A percentile compares a stretch with the other conserved stretches of the same genome.
Evolutionary conservation across 345 rosid genomes (phyloP).

Genomic region (Cardiospermum halicacabum): DNA sequence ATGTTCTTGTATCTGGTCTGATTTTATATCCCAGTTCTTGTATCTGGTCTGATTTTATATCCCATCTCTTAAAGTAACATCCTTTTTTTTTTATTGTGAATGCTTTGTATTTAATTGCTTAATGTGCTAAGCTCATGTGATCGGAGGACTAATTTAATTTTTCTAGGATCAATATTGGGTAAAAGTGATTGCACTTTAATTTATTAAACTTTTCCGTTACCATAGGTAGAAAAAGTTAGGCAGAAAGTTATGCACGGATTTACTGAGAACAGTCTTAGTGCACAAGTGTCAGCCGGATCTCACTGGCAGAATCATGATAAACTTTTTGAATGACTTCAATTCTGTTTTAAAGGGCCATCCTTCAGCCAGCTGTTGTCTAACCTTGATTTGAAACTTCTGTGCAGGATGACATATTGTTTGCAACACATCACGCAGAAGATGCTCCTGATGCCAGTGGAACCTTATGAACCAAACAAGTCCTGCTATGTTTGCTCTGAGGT

Average conservation of each 20-base stretch:
- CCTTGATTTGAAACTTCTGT: conserved; percentile 17
- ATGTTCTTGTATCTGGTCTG: not conserved
- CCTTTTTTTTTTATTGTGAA: not conserved
- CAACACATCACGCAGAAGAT: conserved; percentile 79
- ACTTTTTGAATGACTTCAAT: not conserved
- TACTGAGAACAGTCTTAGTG: not conserved
- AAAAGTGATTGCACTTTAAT: not conserved
- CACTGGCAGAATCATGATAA: not conserved
- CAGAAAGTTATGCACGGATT: not conserved
- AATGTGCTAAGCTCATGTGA: not conserved
- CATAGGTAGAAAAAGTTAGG: too few species aligned
- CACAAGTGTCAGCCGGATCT: not conserved
- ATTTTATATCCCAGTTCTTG: not conserved
- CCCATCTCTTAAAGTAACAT: not conserved
- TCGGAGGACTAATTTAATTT: not conserved
- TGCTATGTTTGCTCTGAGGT: conserved; percentile 99
- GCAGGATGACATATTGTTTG: conserved; percentile 94
- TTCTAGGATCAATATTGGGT: not conserved
- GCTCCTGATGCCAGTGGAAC: conserved; percentile 97
- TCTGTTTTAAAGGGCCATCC: not conserved
- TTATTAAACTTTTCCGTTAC: not conserved
- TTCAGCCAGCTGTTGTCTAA: not conserved
- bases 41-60: not conserved
- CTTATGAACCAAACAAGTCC: conserved; percentile 81
- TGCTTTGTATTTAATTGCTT: not conserved